phyloP scores from a whole-genome alignment of 176 grass and related monocot genomes.

The Metroxylon sagu region DNA sequence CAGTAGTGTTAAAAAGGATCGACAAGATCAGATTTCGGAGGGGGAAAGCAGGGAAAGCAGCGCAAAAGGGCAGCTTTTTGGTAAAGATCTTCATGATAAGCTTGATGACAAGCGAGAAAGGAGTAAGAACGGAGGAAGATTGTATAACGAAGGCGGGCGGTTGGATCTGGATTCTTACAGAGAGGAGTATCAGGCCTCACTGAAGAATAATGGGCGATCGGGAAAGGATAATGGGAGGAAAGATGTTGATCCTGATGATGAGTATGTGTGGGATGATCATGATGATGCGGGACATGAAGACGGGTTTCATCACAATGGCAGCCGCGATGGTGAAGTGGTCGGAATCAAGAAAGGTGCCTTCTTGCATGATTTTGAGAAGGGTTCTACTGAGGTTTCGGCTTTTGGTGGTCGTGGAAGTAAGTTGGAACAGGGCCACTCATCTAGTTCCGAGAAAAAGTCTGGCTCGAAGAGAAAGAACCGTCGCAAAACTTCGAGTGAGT shows the following conservation, averaged over 20 bases:
- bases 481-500: conserved; percentile 67
- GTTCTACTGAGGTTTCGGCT: conserved; percentile 9
- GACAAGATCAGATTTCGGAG: conserved; percentile 16
- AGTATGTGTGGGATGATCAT: conserved; percentile 47
- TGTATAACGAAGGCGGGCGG: conserved; percentile 79
- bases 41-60: background rate
- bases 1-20: conserved; percentile 2
- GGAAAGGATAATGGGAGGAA: conserved; percentile 1
- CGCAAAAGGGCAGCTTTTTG: conserved; percentile 18
- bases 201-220: conserved; percentile 6
- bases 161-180: conserved; percentile 68
- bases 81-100: background rate
- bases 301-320: background rate
- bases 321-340: conserved; percentile 1
- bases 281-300: conserved; percentile 31
- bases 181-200: conserved; percentile 16
- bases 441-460: conserved; percentile 55
- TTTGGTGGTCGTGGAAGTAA: background rate
- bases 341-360: conserved; percentile 5
- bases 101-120: conserved; percentile 25
- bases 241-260: conserved; percentile 72
- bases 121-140: conserved; percentile 16
- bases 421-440: conserved; percentile 31
- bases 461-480: conserved; percentile 69
- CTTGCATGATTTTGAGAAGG: conserved; percentile 19